Evolutionary conservation across 345 rosid species (phyloP).

Genomic region (Murraya koenigii): DNA sequence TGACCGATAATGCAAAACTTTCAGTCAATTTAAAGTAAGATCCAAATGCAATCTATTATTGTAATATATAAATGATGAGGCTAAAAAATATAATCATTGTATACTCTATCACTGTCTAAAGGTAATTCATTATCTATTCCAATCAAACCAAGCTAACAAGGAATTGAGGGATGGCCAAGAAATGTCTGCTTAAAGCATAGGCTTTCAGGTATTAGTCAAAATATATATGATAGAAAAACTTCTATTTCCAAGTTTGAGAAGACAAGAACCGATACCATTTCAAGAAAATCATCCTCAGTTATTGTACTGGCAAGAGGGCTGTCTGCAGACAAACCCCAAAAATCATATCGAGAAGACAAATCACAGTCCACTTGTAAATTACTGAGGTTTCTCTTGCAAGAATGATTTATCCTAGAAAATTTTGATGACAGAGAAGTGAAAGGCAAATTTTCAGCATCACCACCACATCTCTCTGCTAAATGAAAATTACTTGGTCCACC

Average conservation of each 20-base stretch:
- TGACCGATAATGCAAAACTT: neutral
- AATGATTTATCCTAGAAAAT: constrained; percentile 28
- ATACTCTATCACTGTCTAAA: neutral
- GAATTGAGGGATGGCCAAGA: constrained; percentile 2
- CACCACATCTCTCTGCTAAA: constrained; percentile 42
- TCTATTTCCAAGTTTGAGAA: constrained; percentile 14
- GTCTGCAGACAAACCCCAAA: constrained; percentile 71
- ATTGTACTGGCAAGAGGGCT: constrained; percentile 80
- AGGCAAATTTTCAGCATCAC: constrained; percentile 36
- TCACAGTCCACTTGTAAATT: constrained; percentile 38
- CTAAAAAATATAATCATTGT: neutral
- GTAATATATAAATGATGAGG: neutral
- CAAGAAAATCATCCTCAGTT: constrained; percentile 89
- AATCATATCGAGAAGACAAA: constrained; percentile 49
- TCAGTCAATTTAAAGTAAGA: neutral
- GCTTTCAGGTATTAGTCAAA: constrained; percentile 10
- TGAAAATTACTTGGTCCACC: constrained; percentile 53
- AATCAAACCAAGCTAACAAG: neutral
- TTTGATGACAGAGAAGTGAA: constrained; percentile 40
- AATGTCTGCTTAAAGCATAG: constrained; percentile 10
- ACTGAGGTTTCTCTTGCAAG: constrained; percentile 26
- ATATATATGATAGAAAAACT: neutral
- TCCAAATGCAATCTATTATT: neutral
- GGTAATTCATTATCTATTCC: neutral
- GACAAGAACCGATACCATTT: constrained; percentile 63